Conservation (phyloP, 176 grass and related monocot genomes). For the Eragrostis curvula region DNA sequence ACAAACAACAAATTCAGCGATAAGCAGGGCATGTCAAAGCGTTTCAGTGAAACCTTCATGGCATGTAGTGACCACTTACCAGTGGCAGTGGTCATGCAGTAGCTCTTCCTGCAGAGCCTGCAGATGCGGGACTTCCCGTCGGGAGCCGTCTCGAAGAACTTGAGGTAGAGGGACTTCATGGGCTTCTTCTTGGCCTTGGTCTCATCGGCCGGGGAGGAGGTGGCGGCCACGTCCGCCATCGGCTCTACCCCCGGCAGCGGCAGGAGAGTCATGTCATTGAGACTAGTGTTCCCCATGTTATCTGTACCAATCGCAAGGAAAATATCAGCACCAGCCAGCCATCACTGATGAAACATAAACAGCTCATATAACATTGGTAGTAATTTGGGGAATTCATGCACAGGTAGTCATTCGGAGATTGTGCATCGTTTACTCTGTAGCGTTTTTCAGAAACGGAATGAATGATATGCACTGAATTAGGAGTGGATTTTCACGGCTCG, state of each 20-base stretch:
- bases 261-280: constrained; percentile 74
- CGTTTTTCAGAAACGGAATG: not conserved
- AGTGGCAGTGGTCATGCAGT: constrained; percentile 89
- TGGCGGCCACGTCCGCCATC: constrained; percentile 10
- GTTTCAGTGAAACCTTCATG: not conserved
- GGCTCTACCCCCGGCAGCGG: constrained; percentile 58
- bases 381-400: not conserved
- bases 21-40: not conserved
- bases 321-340: not conserved
- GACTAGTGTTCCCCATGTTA: constrained; percentile 48
- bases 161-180: constrained; percentile 89
- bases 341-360: not conserved
- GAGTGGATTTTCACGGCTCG: not conserved
- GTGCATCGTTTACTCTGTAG: not conserved
- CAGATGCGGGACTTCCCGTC: constrained; percentile 82
- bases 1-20: not conserved
- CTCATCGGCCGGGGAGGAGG: constrained; percentile 33
- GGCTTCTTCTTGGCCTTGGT: constrained; percentile 78
- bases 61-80: constrained; percentile 42
- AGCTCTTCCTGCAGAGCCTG: constrained; percentile 89
- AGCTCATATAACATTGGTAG: not conserved
- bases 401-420: too few species aligned
- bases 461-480: not conserved
- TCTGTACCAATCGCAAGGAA: not conserved
- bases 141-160: constrained; percentile 79